Base-by-base conservation (phyloP, 176 grass and related monocot species). In the Avena insularis region DNA sequence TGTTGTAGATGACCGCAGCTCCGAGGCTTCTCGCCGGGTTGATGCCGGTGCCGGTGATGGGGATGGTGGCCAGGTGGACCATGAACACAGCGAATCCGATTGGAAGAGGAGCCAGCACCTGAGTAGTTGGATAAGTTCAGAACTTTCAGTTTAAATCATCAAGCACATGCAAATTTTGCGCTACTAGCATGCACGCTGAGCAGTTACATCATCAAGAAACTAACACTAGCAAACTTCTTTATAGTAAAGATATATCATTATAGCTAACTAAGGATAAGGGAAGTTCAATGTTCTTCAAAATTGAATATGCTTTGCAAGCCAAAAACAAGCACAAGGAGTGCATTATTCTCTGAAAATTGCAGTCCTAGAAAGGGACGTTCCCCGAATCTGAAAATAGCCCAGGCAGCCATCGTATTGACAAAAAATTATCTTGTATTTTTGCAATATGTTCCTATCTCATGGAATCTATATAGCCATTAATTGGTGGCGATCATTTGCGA, bases 61-160 rank as follows among this genome's bases (percentile, higher is more conserved):
- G 95, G 82, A 97, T 97, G 62, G 95, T 97, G 57, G 92, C 92
- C 2, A 97, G 84, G 84, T 97, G 95, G 75, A 97, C 95, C 95
- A 94, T 94, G 88, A 97, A 97, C 71, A 97, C 95, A 6, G 95
- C 95, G 80, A 97, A 94, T 10, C 95, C 95, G 33, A 94, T 97
- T 78, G 95, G 95, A 84, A 97, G 92, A 68, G 95, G 95, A 77
- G 95, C 95, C 90, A 97, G 59, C 77, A 97, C 95, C 95, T 97
- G 82, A 40, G 87, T 38, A 73, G 29, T 84, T 56, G 16, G 9
- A 68, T 31, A 17, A 71, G 17, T 38, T 35, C 35, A 83, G 75
- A 66, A 21, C 47, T 69, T 71, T 71, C 31, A 77, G 8, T 35
- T 27, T 12, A 88, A 72, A 77, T 58, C n/a, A 53, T 56, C n/a